These are phyloP conservation scores for Westerdykella sp. DNA, from an alignment of 2,329 filamentous ascomycete genomes.

Conservation along the genomic window DNA sequence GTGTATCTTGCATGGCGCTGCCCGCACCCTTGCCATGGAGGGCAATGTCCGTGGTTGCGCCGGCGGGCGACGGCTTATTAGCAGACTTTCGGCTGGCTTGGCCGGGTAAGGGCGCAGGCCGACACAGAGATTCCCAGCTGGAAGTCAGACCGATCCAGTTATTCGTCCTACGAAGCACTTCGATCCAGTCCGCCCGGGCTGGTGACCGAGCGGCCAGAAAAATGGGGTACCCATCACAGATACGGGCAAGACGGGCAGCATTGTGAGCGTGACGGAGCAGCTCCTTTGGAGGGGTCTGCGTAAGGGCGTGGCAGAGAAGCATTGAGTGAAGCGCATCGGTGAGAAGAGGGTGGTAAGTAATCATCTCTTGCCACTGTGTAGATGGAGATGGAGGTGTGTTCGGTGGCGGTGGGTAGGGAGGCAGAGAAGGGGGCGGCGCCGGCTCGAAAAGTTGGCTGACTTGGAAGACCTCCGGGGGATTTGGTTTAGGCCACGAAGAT, in stretches of 20 bases:
- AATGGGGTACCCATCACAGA: slow-evolving; percentile 73
- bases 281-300: slow-evolving; percentile 73
- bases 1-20: background rate
- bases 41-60: slow-evolving; percentile 1
- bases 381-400: slow-evolving; percentile 26
- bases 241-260: slow-evolving; percentile 65
- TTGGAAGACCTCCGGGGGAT: slow-evolving; percentile 47
- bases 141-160: slow-evolving; percentile 63
- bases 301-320: slow-evolving; percentile 69
- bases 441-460: slow-evolving; percentile 65
- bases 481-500: slow-evolving; percentile 43
- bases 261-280: slow-evolving; percentile 75
- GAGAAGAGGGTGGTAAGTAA: slow-evolving; percentile 76
- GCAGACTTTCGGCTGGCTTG: slow-evolving; percentile 4
- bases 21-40: slow-evolving; percentile 2
- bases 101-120: slow-evolving; percentile 40
- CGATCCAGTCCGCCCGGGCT: slow-evolving; percentile 72
- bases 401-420: slow-evolving; percentile 53
- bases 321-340: slow-evolving; percentile 72
- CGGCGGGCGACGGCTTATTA: background rate
- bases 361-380: slow-evolving; percentile 52
- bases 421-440: slow-evolving; percentile 59
- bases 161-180: slow-evolving; percentile 60
- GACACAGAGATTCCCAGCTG: slow-evolving; percentile 66
- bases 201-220: slow-evolving; percentile 68